Base-by-base conservation (phyloP, 345 rosid genomes). In the Gossypium herbaceum region DNA sequence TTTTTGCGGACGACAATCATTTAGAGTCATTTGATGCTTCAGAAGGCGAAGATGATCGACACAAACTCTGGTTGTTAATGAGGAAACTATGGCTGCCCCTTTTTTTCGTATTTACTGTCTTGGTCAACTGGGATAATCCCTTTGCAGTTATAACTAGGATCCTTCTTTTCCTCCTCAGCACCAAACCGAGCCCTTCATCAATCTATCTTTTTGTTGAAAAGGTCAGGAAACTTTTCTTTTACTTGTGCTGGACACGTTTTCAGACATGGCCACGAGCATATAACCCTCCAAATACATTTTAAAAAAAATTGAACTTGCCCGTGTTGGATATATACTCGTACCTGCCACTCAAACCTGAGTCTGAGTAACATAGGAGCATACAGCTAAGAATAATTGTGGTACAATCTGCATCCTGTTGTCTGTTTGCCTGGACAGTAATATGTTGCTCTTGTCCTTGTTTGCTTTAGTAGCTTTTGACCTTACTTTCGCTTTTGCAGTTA, bases 161-260 rank as follows among this genome's bases (percentile, higher is more conserved):
- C 55, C 25, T 78, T 57, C 72, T 86, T 73, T 80, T 86, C 73
- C 92, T 82, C 62, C 29, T 86, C 25, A 75, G 82, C 79, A 82
- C 88, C 27, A 86, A 72, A 71, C 91, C 91, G 4, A 77, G 81
- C 73, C 86, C 88, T 74, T 81, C 81, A 70, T 85, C 89, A 2
- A 84, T 88, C 55, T 88, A 84, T 80, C 77, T 84, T 72, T 82
- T 79, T 61, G 72, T 84, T 63, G 88, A 88, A 41, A 73, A 75
- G 89, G 91, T 88, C 15, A 73, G 85, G 27, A 68, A 55, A 24
- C 75, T 20, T 58, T 73, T 19, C 25, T 12, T 55, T 69, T 11
- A 57, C 29, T 48, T 48, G 52, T 48, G 52, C 4, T 48, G 52
- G 16, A 48, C 52, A 10, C 12, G 2, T 2, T 57, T 57, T 20